Base-by-base conservation (phyloP, 2,329 filamentous ascomycete species). In the Neurospora sp. region DNA sequence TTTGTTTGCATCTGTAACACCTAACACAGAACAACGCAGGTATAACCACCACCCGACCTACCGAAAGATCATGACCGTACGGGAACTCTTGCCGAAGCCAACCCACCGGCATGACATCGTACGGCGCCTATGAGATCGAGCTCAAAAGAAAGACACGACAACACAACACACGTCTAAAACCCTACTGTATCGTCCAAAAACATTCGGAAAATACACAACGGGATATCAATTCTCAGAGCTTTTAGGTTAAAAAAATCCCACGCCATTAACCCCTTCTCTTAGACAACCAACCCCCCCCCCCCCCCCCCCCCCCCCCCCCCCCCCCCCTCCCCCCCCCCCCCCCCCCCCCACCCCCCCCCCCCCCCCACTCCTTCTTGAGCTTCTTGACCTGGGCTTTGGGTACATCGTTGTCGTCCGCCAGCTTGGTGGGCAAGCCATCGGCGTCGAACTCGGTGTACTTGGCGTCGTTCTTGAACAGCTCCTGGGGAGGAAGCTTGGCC, bases 331-430 rank as follows among this genome's bases (percentile, higher is more conserved):
- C 8, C 46, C 23, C 5, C 19, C 19, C 19, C 19, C 46, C 23
- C 5, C 11, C 23, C 46, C 23, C 5, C 11, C 23, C 46, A n/a
- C n/a, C n/a, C n/a, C n/a, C n/a, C n/a, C n/a, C n/a, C n/a, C n/a
- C n/a, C 46, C 23, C 5, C 11, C 92, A 97, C 70, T 93, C 90
- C 84, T 97, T 97, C 81, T 85, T 90, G 75, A 97, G 80, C 83
- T 93, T 94, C 85, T 97, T 97, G 68, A 82, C 77, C 77, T 89
- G 87, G 71, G 86, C 91, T 84, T 97, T 97, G 4, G 92, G 87
- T 43, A 97, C 84, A 74, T 96, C 93, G 72, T 88, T 89, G 13
- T 8, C 93, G 39, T 92, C 89, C 72, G 88, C 89, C 78, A 93
- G 88, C 80, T 89, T 92, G 0, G 87, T 91, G 2, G 95, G 94